Evolutionary conservation across 352 stramenopile species (phyloP).

Genomic region (Elongisporangium anandrum): DNA sequence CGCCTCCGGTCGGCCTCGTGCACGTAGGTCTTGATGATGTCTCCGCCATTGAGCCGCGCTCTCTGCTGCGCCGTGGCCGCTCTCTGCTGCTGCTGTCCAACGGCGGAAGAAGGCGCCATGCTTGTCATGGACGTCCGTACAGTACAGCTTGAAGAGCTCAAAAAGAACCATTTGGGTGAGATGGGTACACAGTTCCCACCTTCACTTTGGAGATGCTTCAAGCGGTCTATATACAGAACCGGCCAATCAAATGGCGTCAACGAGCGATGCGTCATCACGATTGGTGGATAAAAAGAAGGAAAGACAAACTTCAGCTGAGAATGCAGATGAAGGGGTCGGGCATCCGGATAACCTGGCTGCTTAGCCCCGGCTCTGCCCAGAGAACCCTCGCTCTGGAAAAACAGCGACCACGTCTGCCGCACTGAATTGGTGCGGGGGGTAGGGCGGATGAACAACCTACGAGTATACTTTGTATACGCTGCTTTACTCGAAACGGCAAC

Average conservation of each 20-base stretch:
- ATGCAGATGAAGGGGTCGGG: background rate
- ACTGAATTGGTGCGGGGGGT: background rate
- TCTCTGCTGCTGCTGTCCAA: background rate
- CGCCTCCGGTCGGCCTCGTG: slow-evolving; percentile 36
- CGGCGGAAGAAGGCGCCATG: background rate
- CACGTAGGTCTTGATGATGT: slow-evolving; percentile 48
- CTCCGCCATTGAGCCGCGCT: slow-evolving; percentile 16
- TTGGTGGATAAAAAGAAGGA: background rate
- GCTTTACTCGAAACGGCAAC: background rate
- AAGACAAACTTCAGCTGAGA: background rate
- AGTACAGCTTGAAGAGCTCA: background rate
- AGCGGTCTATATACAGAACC: background rate
- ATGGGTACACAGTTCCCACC: background rate
- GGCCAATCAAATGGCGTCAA: background rate
- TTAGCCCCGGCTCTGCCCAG: background rate
- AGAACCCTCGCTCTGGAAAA: background rate
- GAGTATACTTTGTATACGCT: background rate
- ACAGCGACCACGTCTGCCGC: background rate
- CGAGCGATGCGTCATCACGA: background rate
- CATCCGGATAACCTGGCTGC: background rate
- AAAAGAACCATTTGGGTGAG: background rate
- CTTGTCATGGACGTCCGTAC: background rate
- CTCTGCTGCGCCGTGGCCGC: slow-evolving; percentile 7
- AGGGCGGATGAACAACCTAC: too few species aligned
- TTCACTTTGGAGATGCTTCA: background rate